Evolutionary conservation across 768 basidiomycete genomes (phyloP).

Genomic region (Hydnomerulius pinastri): DNA sequence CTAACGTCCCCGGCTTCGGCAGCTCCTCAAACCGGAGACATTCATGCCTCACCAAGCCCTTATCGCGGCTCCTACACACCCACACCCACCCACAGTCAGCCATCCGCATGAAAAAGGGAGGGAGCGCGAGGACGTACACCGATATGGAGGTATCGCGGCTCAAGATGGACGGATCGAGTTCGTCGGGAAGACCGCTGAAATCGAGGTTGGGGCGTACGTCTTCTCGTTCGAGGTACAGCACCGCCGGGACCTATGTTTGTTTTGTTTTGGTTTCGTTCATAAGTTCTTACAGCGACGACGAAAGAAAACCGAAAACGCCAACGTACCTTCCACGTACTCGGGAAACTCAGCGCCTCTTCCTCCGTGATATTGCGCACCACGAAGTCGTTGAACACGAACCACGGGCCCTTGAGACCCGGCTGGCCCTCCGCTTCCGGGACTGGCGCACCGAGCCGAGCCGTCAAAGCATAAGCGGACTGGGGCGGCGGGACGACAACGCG

Average conservation of each 20-base stretch:
- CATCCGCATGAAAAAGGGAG: not conserved
- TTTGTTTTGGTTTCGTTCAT: no score
- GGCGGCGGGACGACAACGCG: no score
- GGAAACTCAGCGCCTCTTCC: slow-evolving; percentile 85
- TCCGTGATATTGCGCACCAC: slow-evolving; percentile 82
- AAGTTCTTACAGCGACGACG: not conserved
- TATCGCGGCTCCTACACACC: slow-evolving; percentile 69
- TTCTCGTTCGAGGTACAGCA: slow-evolving; percentile 85
- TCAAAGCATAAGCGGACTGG: no score
- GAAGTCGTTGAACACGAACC: slow-evolving; percentile 98
- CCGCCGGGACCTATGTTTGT: slow-evolving; percentile 71
- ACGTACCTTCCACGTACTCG: slow-evolving; percentile 88
- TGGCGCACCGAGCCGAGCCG: no score
- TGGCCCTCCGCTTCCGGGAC: slow-evolving; percentile 68
- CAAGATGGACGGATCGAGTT: slow-evolving; percentile 73
- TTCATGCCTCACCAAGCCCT: slow-evolving; percentile 73
- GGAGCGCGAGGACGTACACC: slow-evolving; percentile 47
- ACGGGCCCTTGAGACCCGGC: slow-evolving; percentile 50
- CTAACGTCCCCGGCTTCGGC: slow-evolving; percentile 81
- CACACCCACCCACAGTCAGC: no score
- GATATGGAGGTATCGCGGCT: slow-evolving; percentile 89
- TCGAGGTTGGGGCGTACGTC: slow-evolving; percentile 63
- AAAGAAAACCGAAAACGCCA: not conserved
- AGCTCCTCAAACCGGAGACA: slow-evolving; percentile 71
- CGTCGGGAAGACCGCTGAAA: slow-evolving; percentile 61